phyloP scores from a whole-genome alignment of 805 yeast species.

The Kregervanrija delftensis region DNA sequence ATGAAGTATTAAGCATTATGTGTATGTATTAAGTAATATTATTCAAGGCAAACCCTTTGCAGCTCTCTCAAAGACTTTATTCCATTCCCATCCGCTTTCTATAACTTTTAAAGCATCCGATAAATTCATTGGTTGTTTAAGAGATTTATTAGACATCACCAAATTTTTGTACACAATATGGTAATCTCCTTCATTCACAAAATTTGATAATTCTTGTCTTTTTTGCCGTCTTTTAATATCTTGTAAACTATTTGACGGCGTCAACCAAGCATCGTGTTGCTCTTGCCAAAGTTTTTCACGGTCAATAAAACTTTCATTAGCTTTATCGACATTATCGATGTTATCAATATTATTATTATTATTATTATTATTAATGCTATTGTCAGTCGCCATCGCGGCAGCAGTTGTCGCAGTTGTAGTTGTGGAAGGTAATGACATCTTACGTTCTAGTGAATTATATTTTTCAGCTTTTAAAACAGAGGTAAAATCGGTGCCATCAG shows the following conservation, averaged over 20 bases:
- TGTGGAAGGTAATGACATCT: conserved; percentile 1
- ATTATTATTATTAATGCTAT: too few species aligned
- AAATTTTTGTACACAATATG: conserved; percentile 59
- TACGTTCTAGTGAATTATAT: too few species aligned
- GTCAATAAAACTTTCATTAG: too few species aligned
- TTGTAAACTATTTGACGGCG: conserved; percentile 25
- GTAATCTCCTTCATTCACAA: conserved; percentile 33
- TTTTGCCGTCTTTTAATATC: conserved; percentile 19
- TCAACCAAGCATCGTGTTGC: conserved; percentile 64
- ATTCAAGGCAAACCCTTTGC: conserved; percentile 12
- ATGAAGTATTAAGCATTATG: too few species aligned
- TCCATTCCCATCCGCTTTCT: conserved; percentile 79
- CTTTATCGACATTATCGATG: too few species aligned
- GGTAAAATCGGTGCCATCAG: conserved; percentile 1
- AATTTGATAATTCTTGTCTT: conserved; percentile 21
- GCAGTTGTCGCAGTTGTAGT: conserved; percentile 1
- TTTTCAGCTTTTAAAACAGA: neutral
- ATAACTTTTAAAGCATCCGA: conserved; percentile 65
- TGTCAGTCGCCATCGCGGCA: neutral
- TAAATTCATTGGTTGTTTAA: conserved; percentile 68
- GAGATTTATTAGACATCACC: conserved; percentile 60
- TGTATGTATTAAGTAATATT: too few species aligned
- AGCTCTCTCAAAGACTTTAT: conserved; percentile 49
- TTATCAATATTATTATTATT: too few species aligned
- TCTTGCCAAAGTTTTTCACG: conserved; percentile 56